Conservation (phyloP, 73 alveolate genomes). For the Paramecium bursaria region DNA sequence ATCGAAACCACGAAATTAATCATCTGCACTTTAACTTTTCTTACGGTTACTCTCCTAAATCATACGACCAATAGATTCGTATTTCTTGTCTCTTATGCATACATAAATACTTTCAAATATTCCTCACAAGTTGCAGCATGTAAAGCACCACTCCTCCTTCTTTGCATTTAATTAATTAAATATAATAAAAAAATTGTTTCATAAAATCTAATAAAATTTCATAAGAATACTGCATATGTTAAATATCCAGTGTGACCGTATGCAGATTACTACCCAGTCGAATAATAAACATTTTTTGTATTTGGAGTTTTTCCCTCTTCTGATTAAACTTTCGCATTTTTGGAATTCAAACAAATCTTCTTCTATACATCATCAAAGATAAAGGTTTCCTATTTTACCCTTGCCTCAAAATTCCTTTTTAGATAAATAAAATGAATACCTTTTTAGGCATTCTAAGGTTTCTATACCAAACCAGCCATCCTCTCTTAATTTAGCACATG, state of each 20-base stretch:
- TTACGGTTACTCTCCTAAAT: constrained; percentile 32
- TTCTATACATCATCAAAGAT: constrained; percentile 57
- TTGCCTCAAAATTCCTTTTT: constrained; percentile 63
- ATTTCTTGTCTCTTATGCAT: constrained; percentile 23
- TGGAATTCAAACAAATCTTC: constrained; percentile 5
- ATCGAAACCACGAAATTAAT: constrained; percentile 26
- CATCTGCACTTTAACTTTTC: constrained; percentile 33
- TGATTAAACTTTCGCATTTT: constrained; percentile 8
- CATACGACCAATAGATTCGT: constrained; percentile 26
- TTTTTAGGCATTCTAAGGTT: constrained; percentile 90
- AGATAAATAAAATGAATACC: constrained; percentile 13
- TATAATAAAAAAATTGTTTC: no score
- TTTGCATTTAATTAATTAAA: no score
- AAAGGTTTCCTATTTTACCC: constrained; percentile 57
- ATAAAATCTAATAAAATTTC: neutral
- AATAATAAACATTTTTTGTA: constrained; percentile 48
- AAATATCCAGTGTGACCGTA: constrained; percentile 71
- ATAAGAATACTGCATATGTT: constrained; percentile 58
- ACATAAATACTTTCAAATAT: constrained; percentile 53
- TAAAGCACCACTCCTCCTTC: constrained; percentile 59
- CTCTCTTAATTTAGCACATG: constrained; percentile 83
- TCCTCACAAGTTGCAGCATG: constrained; percentile 62
- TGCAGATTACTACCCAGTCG: constrained; percentile 52
- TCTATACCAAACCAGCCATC: constrained; percentile 86
- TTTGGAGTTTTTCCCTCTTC: constrained; percentile 16